These are phyloP conservation scores for Fomes fomentarius DNA, from an alignment of 1,284 basidiomycete genomes.

Conservation along the genomic window DNA sequence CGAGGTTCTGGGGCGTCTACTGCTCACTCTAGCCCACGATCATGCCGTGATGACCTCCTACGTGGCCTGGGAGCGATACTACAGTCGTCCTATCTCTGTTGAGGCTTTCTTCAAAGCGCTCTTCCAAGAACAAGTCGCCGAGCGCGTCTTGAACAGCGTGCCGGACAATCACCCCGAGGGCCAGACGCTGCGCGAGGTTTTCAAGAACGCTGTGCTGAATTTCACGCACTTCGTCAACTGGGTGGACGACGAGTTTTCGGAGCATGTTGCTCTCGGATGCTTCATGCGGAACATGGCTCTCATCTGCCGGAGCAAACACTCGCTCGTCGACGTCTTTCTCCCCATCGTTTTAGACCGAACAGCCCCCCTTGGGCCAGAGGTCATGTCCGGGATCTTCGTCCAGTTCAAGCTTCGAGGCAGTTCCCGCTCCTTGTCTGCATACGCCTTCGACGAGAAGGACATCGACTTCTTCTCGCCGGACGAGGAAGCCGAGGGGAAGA, in stretches of 20 bases:
- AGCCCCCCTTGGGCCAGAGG: neutral
- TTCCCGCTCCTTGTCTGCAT: neutral
- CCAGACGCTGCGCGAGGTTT: constrained; percentile 13
- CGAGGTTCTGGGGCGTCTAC: constrained; percentile 1
- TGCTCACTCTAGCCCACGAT: constrained; percentile 4
- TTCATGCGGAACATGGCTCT: constrained; percentile 2
- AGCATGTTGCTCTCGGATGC: constrained; percentile 10
- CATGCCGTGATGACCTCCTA: neutral
- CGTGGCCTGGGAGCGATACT: neutral
- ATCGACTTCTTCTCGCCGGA: neutral
- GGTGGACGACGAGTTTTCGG: constrained; percentile 7
- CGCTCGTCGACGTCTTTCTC: constrained; percentile 4
- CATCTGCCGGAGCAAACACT: neutral
- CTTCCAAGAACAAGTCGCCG: neutral
- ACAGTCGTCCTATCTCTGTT: neutral
- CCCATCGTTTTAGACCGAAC: constrained; percentile 4
- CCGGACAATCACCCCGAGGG: constrained; percentile 11
- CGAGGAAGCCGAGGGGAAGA: neutral
- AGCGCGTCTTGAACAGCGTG: neutral
- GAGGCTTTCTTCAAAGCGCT: constrained; percentile 4
- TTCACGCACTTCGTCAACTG: constrained; percentile 28
- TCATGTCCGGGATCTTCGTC: constrained; percentile 8
- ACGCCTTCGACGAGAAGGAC: neutral
- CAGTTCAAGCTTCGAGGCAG: constrained; percentile 7
- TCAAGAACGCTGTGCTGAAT: constrained; percentile 22